These are phyloP conservation scores for Trifolium subterraneum DNA, from an alignment of 306 rosid species.

Conservation along the genomic window DNA sequence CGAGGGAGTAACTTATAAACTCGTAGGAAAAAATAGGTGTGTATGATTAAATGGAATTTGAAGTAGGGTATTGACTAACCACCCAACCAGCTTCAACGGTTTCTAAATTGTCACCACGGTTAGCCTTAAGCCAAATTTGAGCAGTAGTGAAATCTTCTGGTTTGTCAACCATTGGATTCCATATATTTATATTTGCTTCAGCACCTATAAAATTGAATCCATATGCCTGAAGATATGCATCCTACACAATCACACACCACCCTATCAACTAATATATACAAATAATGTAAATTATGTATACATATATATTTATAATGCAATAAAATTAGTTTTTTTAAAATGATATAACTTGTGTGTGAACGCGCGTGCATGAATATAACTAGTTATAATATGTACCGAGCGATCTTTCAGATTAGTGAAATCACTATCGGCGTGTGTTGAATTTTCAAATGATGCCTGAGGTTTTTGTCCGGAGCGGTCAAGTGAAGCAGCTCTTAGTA, in stretches of 20 bases:
- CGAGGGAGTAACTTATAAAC: no score
- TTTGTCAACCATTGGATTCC: slow-evolving; percentile 59
- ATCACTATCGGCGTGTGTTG: neutral
- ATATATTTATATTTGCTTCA: slow-evolving; percentile 59
- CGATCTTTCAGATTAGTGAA: neutral
- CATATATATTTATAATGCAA: no score
- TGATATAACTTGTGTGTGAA: neutral
- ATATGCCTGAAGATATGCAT: slow-evolving; percentile 45
- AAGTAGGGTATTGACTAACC: neutral
- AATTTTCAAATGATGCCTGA: neutral
- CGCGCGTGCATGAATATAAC: neutral
- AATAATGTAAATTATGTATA: no score
- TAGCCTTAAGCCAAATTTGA: slow-evolving; percentile 62
- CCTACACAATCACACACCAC: neutral
- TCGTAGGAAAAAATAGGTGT: no score
- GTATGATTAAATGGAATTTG: neutral
- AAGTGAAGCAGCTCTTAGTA: slow-evolving; percentile 49
- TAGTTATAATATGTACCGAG: neutral
- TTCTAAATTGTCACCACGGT: slow-evolving; percentile 46
- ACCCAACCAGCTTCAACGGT: slow-evolving; percentile 68
- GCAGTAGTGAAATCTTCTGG: slow-evolving; percentile 64
- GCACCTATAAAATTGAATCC: slow-evolving; percentile 62
- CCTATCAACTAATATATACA: no score
- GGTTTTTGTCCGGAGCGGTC: slow-evolving; percentile 54
- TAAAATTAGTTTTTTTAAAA: no score